These are phyloP conservation scores for Stephania cephalantha DNA, from an alignment of 164 flowering plant species.

Conservation along the genomic window DNA sequence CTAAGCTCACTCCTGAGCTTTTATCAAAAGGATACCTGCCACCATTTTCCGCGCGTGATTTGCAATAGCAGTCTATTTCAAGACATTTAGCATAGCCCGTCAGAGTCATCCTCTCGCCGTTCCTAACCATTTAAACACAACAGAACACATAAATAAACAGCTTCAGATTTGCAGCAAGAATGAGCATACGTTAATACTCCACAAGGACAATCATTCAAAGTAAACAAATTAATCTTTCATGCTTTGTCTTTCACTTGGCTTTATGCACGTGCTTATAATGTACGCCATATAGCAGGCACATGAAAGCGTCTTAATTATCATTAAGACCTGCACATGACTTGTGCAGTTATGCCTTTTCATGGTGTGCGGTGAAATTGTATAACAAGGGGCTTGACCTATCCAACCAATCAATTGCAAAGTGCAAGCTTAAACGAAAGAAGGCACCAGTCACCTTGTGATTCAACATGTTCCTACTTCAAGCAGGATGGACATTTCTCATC, in stretches of 20 bases:
- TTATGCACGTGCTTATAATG: no score
- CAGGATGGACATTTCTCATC: not conserved
- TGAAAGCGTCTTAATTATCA: not conserved
- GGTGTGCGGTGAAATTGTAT: not conserved
- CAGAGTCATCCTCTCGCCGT: conserved; percentile 55
- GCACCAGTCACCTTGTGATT: not conserved
- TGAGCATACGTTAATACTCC: not conserved
- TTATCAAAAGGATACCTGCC: conserved; percentile 1
- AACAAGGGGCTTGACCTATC: not conserved
- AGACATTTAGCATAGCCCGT: conserved; percentile 40
- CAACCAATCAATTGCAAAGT: not conserved
- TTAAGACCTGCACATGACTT: not conserved
- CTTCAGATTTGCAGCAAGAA: not conserved
- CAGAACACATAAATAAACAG: conserved; percentile 6
- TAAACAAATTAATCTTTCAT: not conserved
- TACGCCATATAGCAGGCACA: not conserved
- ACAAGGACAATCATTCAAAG: not conserved
- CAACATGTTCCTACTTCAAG: not conserved
- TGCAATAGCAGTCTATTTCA: conserved; percentile 51
- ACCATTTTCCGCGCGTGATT: conserved; percentile 23
- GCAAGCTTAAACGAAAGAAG: not conserved
- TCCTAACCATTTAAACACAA: conserved; percentile 33
- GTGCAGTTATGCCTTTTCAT: not conserved
- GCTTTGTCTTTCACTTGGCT: no score
- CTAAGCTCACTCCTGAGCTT: conserved; percentile 36